These are phyloP conservation scores for Corymbia citriodora DNA, from an alignment of 441 rosid species.

Conservation along the genomic window DNA sequence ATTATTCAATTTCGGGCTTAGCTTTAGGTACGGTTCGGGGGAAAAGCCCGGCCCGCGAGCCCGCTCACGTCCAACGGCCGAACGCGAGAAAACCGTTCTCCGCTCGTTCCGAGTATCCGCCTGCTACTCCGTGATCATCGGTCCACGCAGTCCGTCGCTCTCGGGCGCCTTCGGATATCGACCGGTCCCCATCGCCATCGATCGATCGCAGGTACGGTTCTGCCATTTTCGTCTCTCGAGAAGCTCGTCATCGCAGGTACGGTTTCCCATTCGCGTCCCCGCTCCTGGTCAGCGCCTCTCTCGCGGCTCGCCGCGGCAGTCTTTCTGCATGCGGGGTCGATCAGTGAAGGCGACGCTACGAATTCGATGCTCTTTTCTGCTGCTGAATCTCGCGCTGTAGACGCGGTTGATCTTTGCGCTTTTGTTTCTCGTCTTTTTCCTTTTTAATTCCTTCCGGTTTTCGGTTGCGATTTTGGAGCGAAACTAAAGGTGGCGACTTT, in stretches of 20 bases:
- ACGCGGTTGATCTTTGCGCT: neutral
- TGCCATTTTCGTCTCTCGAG: neutral
- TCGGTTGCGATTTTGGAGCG: neutral
- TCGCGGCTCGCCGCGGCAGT: neutral
- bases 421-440: fast-evolving
- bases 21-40: neutral
- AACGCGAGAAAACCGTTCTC: neutral
- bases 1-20: neutral
- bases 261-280: neutral
- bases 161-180: neutral
- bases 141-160: neutral
- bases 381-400: neutral
- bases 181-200: neutral
- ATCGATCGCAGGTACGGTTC: neutral
- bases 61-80: neutral
- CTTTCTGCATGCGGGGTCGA: neutral
- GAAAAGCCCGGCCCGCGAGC: neutral
- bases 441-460: neutral
- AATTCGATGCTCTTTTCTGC: neutral
- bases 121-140: neutral
- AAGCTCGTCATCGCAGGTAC: neutral
- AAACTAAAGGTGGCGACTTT: neutral
- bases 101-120: neutral
- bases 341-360: neutral
- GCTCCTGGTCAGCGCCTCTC: neutral